Percentiles rank a stretch among this genome's conserved stretches.
phyloP scores from a whole-genome alignment of 1,139 yeast species.

The Kodamaea anthophila region DNA sequence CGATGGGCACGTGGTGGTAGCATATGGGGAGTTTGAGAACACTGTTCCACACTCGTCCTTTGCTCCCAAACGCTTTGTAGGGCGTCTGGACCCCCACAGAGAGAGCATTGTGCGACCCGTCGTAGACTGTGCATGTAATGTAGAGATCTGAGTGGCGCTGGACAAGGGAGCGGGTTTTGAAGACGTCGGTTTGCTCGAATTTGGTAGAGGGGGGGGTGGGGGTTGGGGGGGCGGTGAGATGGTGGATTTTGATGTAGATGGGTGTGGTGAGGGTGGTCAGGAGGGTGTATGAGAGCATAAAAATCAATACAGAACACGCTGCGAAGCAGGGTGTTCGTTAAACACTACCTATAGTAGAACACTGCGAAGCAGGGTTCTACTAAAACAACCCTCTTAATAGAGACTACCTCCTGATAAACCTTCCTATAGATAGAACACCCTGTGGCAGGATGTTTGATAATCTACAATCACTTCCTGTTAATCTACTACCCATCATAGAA shows the following conservation, averaged over 20 bases:
- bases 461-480: too few relatives aligned
- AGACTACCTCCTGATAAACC: too few relatives aligned
- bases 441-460: too few relatives aligned
- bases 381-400: too few relatives aligned
- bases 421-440: too few relatives aligned
- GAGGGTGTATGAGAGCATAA: too few relatives aligned
- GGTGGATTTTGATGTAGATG: constrained; percentile 24
- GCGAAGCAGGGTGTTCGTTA: too few relatives aligned
- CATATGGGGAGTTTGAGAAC: constrained; percentile 67
- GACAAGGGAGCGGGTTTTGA: constrained; percentile 46
- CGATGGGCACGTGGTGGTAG: constrained; percentile 61
- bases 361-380: too few relatives aligned
- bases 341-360: too few relatives aligned
- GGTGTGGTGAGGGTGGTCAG: constrained; percentile 62
- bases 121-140: constrained; percentile 55
- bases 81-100: constrained; percentile 65
- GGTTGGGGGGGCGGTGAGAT: too few relatives aligned
- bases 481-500: too few relatives aligned
- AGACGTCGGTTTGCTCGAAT: constrained; percentile 48
- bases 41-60: constrained; percentile 41
- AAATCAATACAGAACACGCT: too few relatives aligned
- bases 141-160: constrained; percentile 54
- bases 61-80: constrained; percentile 52
- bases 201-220: constrained; percentile 49
- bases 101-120: constrained; percentile 51